Conservation (phyloP, 768 basidiomycete genomes). For the Termitomyces heimii region DNA sequence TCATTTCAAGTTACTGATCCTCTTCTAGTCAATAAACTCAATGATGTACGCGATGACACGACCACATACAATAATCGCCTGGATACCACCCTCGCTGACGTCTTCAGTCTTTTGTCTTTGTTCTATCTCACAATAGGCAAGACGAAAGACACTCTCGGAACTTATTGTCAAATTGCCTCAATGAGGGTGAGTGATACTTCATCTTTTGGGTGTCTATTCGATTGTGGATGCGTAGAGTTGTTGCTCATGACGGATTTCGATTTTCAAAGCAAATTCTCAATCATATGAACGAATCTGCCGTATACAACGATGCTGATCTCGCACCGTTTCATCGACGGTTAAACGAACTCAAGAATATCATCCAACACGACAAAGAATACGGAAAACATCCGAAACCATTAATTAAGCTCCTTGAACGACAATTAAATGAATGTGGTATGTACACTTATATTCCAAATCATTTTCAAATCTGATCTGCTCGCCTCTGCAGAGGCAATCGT, state of each 20-base stretch:
- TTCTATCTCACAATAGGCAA: slow-evolving; percentile 99
- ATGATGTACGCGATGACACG: slow-evolving; percentile 80
- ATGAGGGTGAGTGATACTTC: slow-evolving; percentile 73
- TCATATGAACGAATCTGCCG: slow-evolving; percentile 93
- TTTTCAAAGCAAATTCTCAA: slow-evolving; percentile 81
- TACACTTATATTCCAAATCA: slow-evolving; percentile 9
- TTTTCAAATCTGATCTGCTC: neutral
- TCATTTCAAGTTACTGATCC: neutral
- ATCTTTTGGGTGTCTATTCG: neutral
- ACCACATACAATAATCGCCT: slow-evolving; percentile 80
- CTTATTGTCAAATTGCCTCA: slow-evolving; percentile 92
- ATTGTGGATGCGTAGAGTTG: neutral
- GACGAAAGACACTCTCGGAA: slow-evolving; percentile 89
- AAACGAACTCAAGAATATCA: slow-evolving; percentile 76
- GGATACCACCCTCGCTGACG: slow-evolving; percentile 93
- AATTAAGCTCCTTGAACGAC: slow-evolving; percentile 83
- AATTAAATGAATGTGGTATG: slow-evolving; percentile 89
- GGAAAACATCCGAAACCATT: slow-evolving; percentile 83
- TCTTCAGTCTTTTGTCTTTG: slow-evolving; percentile 90
- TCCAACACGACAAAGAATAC: slow-evolving; percentile 75
- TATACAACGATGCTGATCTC: slow-evolving; percentile 90
- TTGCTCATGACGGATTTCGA: slow-evolving; percentile 14
- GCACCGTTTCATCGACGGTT: slow-evolving; percentile 82
- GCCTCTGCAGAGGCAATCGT: slow-evolving; percentile 67
- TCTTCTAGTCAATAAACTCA: slow-evolving; percentile 75